phyloP scores from a whole-genome alignment of 768 basidiomycete species.

The Auricularia sp. region DNA sequence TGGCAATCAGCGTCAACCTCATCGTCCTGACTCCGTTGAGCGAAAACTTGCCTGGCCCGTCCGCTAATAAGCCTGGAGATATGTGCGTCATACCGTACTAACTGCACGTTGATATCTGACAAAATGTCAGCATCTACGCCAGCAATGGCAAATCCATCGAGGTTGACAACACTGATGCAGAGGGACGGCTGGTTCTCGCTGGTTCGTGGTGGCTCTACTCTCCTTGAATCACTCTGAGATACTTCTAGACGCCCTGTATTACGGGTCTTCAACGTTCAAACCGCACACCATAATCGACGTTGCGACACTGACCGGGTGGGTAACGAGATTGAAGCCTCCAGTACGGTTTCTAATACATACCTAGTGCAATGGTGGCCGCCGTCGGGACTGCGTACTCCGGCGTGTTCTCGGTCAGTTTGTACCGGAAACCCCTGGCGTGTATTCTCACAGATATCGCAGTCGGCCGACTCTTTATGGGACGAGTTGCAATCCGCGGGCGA shows the following conservation, averaged over 20 bases:
- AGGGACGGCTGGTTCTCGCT: constrained; percentile 66
- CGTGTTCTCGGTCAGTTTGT: constrained; percentile 51
- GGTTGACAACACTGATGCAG: constrained; percentile 81
- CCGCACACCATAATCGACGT: constrained; percentile 80
- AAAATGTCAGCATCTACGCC: constrained; percentile 49
- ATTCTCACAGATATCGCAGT: constrained; percentile 27
- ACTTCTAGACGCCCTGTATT: constrained; percentile 66
- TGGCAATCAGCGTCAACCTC: constrained; percentile 51
- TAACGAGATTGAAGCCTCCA: not conserved
- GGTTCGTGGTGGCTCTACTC: constrained; percentile 29
- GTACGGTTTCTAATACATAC: not conserved
- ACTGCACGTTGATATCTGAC: not conserved
- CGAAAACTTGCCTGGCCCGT: constrained; percentile 76
- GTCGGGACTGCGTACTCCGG: constrained; percentile 70
- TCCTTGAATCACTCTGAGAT: not conserved
- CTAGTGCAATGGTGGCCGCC: constrained; percentile 59
- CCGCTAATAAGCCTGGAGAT: constrained; percentile 68
- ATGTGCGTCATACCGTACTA: constrained; percentile 36
- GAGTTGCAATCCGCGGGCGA: constrained; percentile 59
- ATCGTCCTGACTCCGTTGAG: constrained; percentile 63
- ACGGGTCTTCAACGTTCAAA: constrained; percentile 64
- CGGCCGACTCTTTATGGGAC: constrained; percentile 65
- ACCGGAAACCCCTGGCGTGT: not conserved
- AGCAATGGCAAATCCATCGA: constrained; percentile 86
- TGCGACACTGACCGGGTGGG: constrained; percentile 74